Percentiles rank a stretch among this genome's conserved stretches.
Conservation (phyloP, 23 red algal genomes). For the Gracilaria gracilis region DNA sequence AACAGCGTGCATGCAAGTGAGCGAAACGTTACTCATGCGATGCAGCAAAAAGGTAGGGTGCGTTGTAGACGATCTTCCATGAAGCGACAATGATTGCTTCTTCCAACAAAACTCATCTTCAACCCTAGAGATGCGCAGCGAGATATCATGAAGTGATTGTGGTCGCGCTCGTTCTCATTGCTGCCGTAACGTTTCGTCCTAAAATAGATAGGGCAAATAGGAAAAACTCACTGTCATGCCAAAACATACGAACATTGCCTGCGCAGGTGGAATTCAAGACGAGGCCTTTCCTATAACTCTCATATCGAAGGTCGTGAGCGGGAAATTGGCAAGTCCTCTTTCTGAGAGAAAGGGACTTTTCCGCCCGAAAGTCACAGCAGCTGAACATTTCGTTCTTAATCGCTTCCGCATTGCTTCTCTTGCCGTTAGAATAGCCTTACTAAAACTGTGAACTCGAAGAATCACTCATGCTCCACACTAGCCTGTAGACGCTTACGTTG, state of each 20-base stretch:
- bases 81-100: background rate
- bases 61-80: too few species aligned
- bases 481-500: too few species aligned
- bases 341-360: too few species aligned
- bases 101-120: background rate
- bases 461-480: too few species aligned
- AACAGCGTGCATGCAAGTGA: background rate
- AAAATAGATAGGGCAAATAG: background rate
- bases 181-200: constrained; percentile 10
- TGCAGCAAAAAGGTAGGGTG: background rate
- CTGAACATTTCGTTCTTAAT: background rate
- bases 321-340: too few species aligned
- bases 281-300: too few species aligned
- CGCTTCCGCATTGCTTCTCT: background rate
- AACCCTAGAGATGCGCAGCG: background rate
- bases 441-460: too few species aligned
- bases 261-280: background rate
- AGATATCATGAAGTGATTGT: background rate
- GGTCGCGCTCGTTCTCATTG: background rate
- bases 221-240: background rate
- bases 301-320: too few species aligned
- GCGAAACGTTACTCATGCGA: constrained; percentile 1
- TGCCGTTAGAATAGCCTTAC: background rate
- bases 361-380: too few species aligned
- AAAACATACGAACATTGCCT: background rate